Percentiles rank a stretch among this genome's conserved stretches.
phyloP scores from a whole-genome alignment of 495 filamentous ascomycete species.

The Aspergillus bertholletiae region DNA sequence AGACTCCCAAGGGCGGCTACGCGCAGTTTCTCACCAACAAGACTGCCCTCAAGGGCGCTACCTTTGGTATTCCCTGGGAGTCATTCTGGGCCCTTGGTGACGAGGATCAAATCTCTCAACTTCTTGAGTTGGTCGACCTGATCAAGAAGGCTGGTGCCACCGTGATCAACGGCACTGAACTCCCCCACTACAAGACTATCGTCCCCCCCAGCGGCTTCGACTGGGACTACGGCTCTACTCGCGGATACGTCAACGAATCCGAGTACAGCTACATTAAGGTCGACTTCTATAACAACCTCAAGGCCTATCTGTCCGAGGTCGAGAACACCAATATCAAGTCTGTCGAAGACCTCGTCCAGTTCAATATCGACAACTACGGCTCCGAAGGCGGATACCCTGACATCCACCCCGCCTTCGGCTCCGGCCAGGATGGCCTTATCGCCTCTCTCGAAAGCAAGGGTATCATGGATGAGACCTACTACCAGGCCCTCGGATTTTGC shows the following conservation, averaged over 20 bases:
- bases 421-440: conserved; percentile 67
- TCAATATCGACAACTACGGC: conserved; percentile 62
- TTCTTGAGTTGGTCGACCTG: conserved; percentile 50
- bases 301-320: conserved; percentile 60
- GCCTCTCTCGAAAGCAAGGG: conserved; percentile 58
- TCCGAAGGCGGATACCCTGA: conserved; percentile 66
- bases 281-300: conserved; percentile 75
- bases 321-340: conserved; percentile 59
- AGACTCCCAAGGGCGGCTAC: conserved; percentile 54
- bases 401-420: conserved; percentile 61
- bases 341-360: conserved; percentile 65
- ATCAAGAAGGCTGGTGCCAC: conserved; percentile 60
- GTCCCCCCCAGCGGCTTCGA: conserved; percentile 64
- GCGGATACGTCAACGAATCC: conserved; percentile 63
- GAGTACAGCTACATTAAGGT: conserved; percentile 71
- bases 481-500: conserved; percentile 58
- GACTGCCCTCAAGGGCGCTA: conserved; percentile 53
- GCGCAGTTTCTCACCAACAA: conserved; percentile 50
- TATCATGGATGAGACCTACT: conserved; percentile 63
- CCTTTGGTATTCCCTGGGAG: conserved; percentile 68
- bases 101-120: conserved; percentile 45
- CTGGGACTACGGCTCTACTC: conserved; percentile 65
- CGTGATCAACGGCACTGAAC: conserved; percentile 67
- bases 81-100: conserved; percentile 62
- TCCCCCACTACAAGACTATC: conserved; percentile 57